Evolutionary conservation across 805 yeast species (phyloP).

Genomic region (Debaryomyces tyrocola): DNA sequence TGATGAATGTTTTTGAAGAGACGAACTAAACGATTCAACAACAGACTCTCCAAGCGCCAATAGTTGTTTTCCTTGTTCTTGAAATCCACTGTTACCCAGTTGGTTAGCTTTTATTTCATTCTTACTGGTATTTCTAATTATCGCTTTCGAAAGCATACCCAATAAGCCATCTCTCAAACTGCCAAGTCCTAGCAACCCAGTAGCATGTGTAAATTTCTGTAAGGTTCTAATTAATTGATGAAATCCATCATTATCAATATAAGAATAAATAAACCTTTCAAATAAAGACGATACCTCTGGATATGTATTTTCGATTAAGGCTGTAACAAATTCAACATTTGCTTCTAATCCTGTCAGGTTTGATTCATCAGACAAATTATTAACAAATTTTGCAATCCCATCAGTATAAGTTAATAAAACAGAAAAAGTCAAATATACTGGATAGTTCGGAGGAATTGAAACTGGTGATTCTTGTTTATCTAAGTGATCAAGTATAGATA

Average conservation of each 20-base stretch:
- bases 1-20: constrained; percentile 27
- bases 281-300: constrained; percentile 27
- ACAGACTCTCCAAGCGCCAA: constrained; percentile 50
- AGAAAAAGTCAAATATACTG: constrained; percentile 53
- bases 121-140: constrained; percentile 14
- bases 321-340: constrained; percentile 36
- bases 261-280: constrained; percentile 53
- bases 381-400: constrained; percentile 59
- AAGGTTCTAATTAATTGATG: constrained; percentile 67
- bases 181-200: constrained; percentile 67
- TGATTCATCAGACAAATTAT: constrained; percentile 36
- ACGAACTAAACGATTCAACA: constrained; percentile 50
- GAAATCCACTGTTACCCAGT: constrained; percentile 1
- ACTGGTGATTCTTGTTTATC: constrained; percentile 81
- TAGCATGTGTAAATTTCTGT: constrained; percentile 78
- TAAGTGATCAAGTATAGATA: constrained; percentile 67
- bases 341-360: constrained; percentile 24
- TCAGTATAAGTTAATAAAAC: constrained; percentile 61
- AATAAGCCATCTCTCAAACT: constrained; percentile 55
- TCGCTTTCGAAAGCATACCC: constrained; percentile 25
- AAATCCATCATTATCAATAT: constrained; percentile 70
- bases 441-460: constrained; percentile 57
- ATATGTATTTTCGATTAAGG: constrained; percentile 29
- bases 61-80: constrained; percentile 32
- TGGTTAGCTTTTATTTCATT: neutral